phyloP scores from a whole-genome alignment of 495 filamentous ascomycete genomes.

The Mycothermus thermophilus region DNA sequence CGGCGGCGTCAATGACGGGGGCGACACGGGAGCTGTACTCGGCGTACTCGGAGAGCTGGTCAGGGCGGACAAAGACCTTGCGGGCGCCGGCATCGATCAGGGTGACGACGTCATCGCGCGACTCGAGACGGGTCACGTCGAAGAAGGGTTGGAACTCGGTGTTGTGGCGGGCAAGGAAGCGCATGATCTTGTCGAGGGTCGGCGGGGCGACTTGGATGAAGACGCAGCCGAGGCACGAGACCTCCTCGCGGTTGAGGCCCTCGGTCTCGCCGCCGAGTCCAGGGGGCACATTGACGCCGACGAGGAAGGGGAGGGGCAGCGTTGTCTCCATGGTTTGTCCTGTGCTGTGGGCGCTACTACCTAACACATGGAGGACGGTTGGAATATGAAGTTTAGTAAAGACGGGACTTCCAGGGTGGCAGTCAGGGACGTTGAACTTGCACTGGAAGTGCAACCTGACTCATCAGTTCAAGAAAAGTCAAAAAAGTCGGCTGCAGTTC shows the following conservation, averaged over 20 bases:
- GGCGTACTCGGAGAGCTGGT: conserved; percentile 38
- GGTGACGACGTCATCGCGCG: conserved; percentile 55
- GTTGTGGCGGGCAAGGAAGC: conserved; percentile 56
- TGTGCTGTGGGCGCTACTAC: too few relatives aligned
- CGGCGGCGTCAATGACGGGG: conserved; percentile 22
- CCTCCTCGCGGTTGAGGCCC: conserved; percentile 51
- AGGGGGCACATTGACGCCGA: conserved; percentile 41
- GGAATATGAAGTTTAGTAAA: too few relatives aligned
- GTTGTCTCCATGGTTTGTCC: conserved; percentile 37
- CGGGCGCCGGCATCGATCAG: conserved; percentile 78
- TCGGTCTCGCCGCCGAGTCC: conserved; percentile 33
- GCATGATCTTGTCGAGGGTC: conserved; percentile 43
- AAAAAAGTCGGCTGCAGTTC: not conserved
- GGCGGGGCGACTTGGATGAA: conserved; percentile 50
- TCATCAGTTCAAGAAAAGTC: too few relatives aligned
- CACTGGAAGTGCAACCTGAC: too few relatives aligned
- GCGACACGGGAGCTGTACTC: conserved; percentile 33
- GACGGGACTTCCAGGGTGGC: too few relatives aligned
- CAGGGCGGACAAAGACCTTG: conserved; percentile 65
- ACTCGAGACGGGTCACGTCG: conserved; percentile 57
- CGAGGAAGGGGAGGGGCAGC: conserved; percentile 43
- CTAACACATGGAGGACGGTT: too few relatives aligned
- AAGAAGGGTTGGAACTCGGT: conserved; percentile 56
- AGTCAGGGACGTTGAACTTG: too few relatives aligned
- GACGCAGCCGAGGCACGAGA: conserved; percentile 65